These are phyloP conservation scores for Candida andamanensis DNA, from an alignment of 805 yeast species.

Conservation along the genomic window DNA sequence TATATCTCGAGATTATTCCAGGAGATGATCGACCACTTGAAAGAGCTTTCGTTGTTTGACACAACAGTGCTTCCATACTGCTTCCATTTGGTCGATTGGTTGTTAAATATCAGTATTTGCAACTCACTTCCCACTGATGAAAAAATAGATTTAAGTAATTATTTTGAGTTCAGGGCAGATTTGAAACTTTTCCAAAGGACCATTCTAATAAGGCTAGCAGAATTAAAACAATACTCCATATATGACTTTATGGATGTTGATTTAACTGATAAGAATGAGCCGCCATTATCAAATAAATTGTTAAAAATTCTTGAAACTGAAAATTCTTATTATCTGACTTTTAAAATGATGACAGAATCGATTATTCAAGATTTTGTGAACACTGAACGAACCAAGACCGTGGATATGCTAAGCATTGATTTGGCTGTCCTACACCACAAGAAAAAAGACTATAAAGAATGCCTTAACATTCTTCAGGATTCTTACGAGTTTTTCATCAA, in stretches of 20 bases:
- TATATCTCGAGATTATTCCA: conserved; percentile 36
- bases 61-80: conserved; percentile 4
- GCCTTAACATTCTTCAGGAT: conserved; percentile 58
- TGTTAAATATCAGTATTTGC: conserved; percentile 1
- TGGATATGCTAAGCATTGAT: conserved; percentile 73
- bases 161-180: conserved; percentile 44
- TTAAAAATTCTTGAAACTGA: conserved; percentile 1
- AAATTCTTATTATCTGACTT: conserved; percentile 22
- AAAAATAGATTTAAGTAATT: conserved; percentile 10
- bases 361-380: conserved; percentile 49
- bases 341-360: conserved; percentile 49
- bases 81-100: conserved; percentile 6
- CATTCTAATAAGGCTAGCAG: conserved; percentile 25
- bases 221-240: conserved; percentile 15
- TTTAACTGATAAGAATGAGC: conserved; percentile 11
- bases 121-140: neutral
- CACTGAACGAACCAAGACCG: conserved; percentile 55
- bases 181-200: conserved; percentile 45
- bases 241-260: conserved; percentile 19
- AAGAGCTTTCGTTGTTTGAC: conserved; percentile 24
- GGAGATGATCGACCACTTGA: conserved; percentile 33
- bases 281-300: conserved; percentile 1
- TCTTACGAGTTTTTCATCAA: conserved; percentile 64
- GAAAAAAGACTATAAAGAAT: conserved; percentile 49
- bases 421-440: conserved; percentile 67